Base-by-base conservation (phyloP, 257 asterid species). In the Ballota nigra region DNA sequence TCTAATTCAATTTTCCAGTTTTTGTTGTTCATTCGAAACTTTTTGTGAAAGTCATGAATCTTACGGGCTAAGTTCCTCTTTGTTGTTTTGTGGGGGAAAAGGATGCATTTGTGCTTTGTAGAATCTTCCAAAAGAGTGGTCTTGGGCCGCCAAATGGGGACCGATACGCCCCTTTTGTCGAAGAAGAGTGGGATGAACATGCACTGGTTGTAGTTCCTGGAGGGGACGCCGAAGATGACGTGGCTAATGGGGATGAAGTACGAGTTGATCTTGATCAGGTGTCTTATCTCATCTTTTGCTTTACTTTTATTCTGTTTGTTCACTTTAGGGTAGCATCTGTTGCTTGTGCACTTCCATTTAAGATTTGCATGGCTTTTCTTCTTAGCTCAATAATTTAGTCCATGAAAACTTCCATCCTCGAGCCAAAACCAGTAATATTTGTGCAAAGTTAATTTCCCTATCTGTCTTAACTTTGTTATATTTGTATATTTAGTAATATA, bases 101-200 rank as follows among this genome's bases (percentile, higher is more conserved):
- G 98, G 96, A 93, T 78, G 90, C 95, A 0, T 93, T 89, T 84
- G 98, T 93, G 78, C 96, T 93, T 4, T 94, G 98, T 85, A 82
- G 98, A 83, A 89, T 94, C 72, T 94, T 94, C 74, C 97, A 89
- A 68, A 94, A 94, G 82, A 91, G 98, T 79, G 98, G 98, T 33
- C 58, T 93, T 8, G 98, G 98, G n/a, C 97, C 97, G 15, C 97
- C 97, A 5, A 93, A 89, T 66, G 97, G 96, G 49, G 92, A 89
- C 75, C 89, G 97, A 16, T 93, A 93, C 58, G 98, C 98, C 22
- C 97, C 98, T 63, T 93, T 93, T 81, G 79, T 93, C 20, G 98
- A 93, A 74, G 98, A 93, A 83, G 98, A 93, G 72, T 93, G 98
- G 98, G 91, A 89, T 68, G 92, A 93, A 51, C 91, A 83, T 64